phyloP scores from a whole-genome alignment of 75 land plant species.

The Adiantum capillusveneris region DNA sequence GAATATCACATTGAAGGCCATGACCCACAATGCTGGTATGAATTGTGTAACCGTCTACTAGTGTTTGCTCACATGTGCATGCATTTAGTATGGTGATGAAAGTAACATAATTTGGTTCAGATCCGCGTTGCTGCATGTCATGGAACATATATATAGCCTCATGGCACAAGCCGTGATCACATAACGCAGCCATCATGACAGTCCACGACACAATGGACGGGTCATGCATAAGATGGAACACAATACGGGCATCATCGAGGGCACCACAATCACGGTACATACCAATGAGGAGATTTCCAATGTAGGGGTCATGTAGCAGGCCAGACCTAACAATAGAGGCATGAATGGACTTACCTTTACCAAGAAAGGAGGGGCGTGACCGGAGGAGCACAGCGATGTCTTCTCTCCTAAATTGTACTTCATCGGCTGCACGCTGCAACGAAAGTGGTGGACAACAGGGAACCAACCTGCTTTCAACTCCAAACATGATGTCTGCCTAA shows the following conservation, averaged over 20 bases:
- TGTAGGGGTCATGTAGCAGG: not conserved
- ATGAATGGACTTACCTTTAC: too few relatives aligned
- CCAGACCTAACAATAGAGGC: too few relatives aligned
- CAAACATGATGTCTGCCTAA: too few relatives aligned
- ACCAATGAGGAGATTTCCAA: not conserved
- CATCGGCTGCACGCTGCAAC: too few relatives aligned
- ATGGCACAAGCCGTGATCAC: not conserved
- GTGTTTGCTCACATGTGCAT: not conserved
- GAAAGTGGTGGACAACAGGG: too few relatives aligned
- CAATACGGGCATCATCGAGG: not conserved
- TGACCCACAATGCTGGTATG: not conserved
- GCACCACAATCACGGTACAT: conserved; percentile 3
- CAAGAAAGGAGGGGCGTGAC: too few relatives aligned
- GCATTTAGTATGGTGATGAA: conserved; percentile 30
- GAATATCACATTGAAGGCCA: not conserved
- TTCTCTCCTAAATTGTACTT: too few relatives aligned
- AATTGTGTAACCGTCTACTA: not conserved
- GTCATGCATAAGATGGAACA: not conserved
- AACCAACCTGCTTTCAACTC: too few relatives aligned
- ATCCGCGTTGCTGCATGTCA: conserved; percentile 5
- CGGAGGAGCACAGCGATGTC: too few relatives aligned
- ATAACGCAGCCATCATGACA: not conserved
- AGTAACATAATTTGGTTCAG: conserved; percentile 28
- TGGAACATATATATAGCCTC: conserved; percentile 22
- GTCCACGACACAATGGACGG: not conserved